phyloP scores from a whole-genome alignment of 2,329 filamentous ascomycete species.

The Alternaria gansuensis region DNA sequence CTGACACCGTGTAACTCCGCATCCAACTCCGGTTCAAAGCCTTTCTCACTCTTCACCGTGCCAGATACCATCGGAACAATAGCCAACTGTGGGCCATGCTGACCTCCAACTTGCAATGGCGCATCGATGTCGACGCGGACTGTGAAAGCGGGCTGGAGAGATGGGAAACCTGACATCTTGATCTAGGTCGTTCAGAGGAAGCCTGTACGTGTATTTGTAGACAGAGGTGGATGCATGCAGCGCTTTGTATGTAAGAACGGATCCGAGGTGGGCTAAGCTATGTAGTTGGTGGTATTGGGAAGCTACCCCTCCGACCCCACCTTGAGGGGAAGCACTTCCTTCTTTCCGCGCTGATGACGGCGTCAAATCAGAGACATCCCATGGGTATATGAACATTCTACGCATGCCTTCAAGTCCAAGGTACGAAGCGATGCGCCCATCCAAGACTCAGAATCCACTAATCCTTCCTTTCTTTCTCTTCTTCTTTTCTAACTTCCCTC shows the following conservation, averaged over 20 bases:
- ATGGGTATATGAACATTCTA: no score
- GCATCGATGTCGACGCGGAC: slow-evolving; percentile 43
- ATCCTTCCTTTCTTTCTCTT: slow-evolving; percentile 50
- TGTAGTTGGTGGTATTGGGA: slow-evolving; percentile 9
- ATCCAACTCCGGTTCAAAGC: slow-evolving; percentile 42
- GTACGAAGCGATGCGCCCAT: not conserved
- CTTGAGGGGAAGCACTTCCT: slow-evolving; percentile 10
- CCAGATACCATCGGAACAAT: slow-evolving; percentile 45
- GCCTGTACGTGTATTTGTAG: not conserved
- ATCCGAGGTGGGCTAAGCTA: not conserved
- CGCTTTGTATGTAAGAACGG: slow-evolving; percentile 1
- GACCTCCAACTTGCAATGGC: slow-evolving; percentile 38
- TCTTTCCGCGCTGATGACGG: slow-evolving; percentile 21
- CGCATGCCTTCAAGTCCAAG: not conserved
- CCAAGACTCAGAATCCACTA: slow-evolving; percentile 41
- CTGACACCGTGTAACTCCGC: slow-evolving; percentile 43
- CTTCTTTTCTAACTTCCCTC: slow-evolving; percentile 45
- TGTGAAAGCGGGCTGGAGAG: slow-evolving; percentile 44
- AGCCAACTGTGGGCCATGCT: slow-evolving; percentile 33
- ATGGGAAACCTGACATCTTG: slow-evolving; percentile 42
- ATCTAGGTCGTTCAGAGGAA: not conserved
- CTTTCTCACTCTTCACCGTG: slow-evolving; percentile 44
- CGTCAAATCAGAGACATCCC: not conserved
- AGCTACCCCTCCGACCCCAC: slow-evolving; percentile 35
- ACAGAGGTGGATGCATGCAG: not conserved